Base-by-base conservation (phyloP, 495 filamentous ascomycete species). In the Cladorrhinum samala region DNA sequence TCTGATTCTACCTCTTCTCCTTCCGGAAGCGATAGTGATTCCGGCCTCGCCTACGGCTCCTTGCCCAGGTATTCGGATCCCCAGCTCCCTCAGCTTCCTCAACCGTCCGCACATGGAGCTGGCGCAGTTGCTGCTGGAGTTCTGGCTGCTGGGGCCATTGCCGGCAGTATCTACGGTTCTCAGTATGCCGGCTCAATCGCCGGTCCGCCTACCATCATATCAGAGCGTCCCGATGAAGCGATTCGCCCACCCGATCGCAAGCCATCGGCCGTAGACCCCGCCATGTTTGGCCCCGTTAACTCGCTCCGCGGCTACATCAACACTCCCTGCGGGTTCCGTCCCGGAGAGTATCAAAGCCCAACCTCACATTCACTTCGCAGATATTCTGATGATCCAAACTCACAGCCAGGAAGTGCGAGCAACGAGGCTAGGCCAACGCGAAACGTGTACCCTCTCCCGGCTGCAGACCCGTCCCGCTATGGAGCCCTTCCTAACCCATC, bases 381-480 rank as follows among this genome's bases (percentile, higher is more conserved):
- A 5, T 56, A 47, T 23, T 9, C 40, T 19, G 43, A 58, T 14
- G 54, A 66, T n/a, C 55, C 61, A 17, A 60, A 61, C 24, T 62
- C 54, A 6, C 58, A 50, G 38, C 39, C 58, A 2, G 41, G 53
- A 20, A 74, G 67, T 48, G 59, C 61, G 40, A 60, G 56, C 43
- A 58, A 65, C 52, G 69, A 76, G 52, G 64, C 63, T 14, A 54
- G 38, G 9, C 53, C 61, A 14, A 64, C 70, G 58, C 65, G 58
- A 25, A 58, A 55, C 33, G 67, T 70, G 16, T 72, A 67, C 54
- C 82, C 85, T 8, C 60, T 84, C 36, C 75, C 83, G 21, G 86
- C 82, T 18, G 74, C 74, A 9, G 85, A 88, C 60, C 80, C 80
- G 3, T 69, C 70, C 25, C 76, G 72, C 38, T 85, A 81, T 57